These are phyloP conservation scores for Podospora sp. DNA, from an alignment of 495 filamentous ascomycete genomes.

Conservation along the genomic window DNA sequence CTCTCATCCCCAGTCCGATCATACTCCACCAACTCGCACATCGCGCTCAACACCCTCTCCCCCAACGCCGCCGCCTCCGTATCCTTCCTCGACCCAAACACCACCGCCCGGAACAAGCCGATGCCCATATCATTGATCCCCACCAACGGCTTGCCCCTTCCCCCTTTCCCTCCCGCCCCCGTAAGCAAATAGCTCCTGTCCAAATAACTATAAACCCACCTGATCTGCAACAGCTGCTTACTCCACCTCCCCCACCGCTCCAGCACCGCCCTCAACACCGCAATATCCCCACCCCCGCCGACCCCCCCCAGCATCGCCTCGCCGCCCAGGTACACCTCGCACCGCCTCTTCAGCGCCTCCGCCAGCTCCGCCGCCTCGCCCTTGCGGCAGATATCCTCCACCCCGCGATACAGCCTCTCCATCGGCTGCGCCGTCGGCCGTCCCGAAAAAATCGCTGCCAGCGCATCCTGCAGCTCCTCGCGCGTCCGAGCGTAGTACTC, in stretches of 20 bases:
- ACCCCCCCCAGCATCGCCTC: slow-evolving; percentile 58
- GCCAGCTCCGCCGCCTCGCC: slow-evolving; percentile 67
- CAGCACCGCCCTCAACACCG: slow-evolving; percentile 62
- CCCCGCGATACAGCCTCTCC: slow-evolving; percentile 85
- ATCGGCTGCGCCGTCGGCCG: slow-evolving; percentile 65
- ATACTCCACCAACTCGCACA: slow-evolving; percentile 73
- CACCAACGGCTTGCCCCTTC: slow-evolving; percentile 28
- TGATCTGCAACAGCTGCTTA: slow-evolving; percentile 71
- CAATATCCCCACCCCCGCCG: slow-evolving; percentile 37
- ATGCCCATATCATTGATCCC: slow-evolving; percentile 61
- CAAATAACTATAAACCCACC: slow-evolving; percentile 88
- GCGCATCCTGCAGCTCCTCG: slow-evolving; percentile 69
- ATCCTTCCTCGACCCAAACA: slow-evolving; percentile 57
- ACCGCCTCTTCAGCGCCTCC: slow-evolving; percentile 62
- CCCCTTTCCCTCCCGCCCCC: slow-evolving; percentile 41
- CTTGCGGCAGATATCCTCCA: slow-evolving; percentile 85
- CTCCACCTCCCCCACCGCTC: slow-evolving; percentile 79
- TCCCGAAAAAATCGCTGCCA: slow-evolving; percentile 70
- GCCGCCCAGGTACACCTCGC: slow-evolving; percentile 61
- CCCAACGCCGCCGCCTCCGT: slow-evolving; percentile 50
- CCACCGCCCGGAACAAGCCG: slow-evolving; percentile 61
- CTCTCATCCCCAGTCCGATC: slow-evolving; percentile 60
- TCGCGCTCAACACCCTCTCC: slow-evolving; percentile 62
- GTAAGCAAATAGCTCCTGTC: slow-evolving; percentile 82
- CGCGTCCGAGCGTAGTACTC: slow-evolving; percentile 74